Conservation (phyloP, 768 basidiomycete species). For the Lepiota venenata region DNA sequence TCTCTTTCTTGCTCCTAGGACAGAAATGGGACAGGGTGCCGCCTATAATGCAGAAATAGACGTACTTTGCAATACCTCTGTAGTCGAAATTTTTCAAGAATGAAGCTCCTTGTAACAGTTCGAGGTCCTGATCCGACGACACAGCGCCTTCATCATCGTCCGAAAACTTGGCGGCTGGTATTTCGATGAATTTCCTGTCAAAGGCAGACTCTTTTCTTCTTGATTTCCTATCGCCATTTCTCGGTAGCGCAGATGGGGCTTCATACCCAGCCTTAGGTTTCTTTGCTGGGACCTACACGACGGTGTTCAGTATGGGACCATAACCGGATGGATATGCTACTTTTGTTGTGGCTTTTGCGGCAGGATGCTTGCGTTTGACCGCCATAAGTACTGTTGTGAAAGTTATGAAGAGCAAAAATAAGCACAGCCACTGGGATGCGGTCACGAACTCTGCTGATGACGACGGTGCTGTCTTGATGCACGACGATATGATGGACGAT, state of each 20-base stretch:
- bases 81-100: conserved; percentile 76
- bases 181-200: conserved; percentile 57
- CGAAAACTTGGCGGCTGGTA: conserved; percentile 42
- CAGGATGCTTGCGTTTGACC: conserved; percentile 30
- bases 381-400: conserved; percentile 18
- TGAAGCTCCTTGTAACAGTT: conserved; percentile 54
- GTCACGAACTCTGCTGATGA: background rate
- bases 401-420: conserved; percentile 12
- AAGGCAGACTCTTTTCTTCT: conserved; percentile 51
- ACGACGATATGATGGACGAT: conserved; percentile 34
- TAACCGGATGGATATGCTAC: conserved; percentile 16
- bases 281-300: conserved; percentile 44
- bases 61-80: conserved; percentile 78
- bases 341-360: conserved; percentile 24
- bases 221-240: conserved; percentile 26
- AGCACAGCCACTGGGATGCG: conserved; percentile 11
- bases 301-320: background rate
- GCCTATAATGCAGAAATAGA: background rate
- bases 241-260: conserved; percentile 11
- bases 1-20: conserved; percentile 82
- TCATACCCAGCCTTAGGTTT: conserved; percentile 42
- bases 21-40: conserved; percentile 1
- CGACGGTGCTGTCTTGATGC: background rate
- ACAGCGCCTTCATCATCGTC: conserved; percentile 47
- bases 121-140: conserved; percentile 68